Conservation (phyloP, 768 basidiomycete species). For the Boletus pseudopeckii region DNA sequence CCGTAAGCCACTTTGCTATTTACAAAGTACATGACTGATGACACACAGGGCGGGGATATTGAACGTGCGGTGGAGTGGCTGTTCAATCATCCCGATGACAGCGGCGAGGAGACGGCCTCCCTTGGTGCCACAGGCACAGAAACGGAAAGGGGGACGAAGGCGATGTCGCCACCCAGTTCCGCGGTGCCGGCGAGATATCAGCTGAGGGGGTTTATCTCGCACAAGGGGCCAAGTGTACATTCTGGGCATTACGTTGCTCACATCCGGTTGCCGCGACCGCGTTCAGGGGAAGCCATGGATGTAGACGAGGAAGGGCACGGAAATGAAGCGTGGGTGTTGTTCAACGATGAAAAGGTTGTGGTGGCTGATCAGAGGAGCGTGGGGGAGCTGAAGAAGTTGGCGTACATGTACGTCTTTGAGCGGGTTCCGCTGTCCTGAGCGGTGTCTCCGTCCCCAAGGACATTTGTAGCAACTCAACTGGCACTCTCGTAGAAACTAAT, state of each 20-base stretch:
- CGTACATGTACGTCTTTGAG: constrained; percentile 95
- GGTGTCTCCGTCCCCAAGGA: no score
- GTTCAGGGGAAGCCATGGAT: constrained; percentile 26
- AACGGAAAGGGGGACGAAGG: constrained; percentile 11
- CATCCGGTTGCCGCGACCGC: constrained; percentile 36
- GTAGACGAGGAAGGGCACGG: constrained; percentile 19
- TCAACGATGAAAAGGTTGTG: constrained; percentile 96
- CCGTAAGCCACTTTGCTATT: constrained; percentile 41
- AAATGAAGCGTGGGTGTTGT: constrained; percentile 75
- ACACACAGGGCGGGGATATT: constrained; percentile 56
- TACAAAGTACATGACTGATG: background rate
- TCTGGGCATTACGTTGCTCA: constrained; percentile 94
- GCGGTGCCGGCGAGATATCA: constrained; percentile 71
- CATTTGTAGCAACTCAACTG: no score
- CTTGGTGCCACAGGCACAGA: constrained; percentile 14
- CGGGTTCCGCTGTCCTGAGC: constrained; percentile 12
- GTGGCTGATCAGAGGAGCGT: constrained; percentile 83
- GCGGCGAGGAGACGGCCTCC: constrained; percentile 56
- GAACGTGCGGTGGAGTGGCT: constrained; percentile 96
- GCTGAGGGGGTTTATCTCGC: constrained; percentile 93
- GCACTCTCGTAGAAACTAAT: no score
- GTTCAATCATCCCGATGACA: constrained; percentile 89
- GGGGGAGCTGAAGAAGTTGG: constrained; percentile 72
- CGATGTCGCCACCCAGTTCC: constrained; percentile 44
- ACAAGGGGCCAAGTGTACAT: constrained; percentile 94